These are phyloP conservation scores for Wickerhamiella nectarea DNA, from an alignment of 805 yeast species.

Conservation along the genomic window DNA sequence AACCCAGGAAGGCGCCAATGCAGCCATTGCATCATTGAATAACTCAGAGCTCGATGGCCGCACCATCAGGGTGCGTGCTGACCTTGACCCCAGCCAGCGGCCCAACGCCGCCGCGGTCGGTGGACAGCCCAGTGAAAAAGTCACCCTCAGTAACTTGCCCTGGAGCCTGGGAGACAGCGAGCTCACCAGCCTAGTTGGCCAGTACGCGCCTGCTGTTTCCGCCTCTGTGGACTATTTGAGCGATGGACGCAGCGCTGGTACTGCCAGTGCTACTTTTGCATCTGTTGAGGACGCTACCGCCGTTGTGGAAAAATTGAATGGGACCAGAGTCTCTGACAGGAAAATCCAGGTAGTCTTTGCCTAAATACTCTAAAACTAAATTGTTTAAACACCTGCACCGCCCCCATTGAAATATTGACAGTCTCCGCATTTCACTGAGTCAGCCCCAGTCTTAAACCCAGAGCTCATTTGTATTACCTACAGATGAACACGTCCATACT, in stretches of 20 bases:
- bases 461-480: too few relatives aligned
- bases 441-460: neutral
- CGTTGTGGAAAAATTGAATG: constrained; percentile 58
- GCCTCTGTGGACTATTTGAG: constrained; percentile 62
- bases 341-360: neutral
- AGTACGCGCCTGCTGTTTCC: constrained; percentile 57
- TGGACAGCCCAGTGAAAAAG: constrained; percentile 37
- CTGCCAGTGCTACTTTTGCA: constrained; percentile 73
- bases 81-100: constrained; percentile 30
- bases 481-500: constrained; percentile 8
- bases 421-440: too few relatives aligned
- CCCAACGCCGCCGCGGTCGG: constrained; percentile 27
- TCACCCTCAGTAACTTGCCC: constrained; percentile 71
- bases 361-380: neutral
- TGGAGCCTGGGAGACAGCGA: constrained; percentile 80
- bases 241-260: constrained; percentile 60
- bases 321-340: neutral
- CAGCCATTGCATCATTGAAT: constrained; percentile 56
- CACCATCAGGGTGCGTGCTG: constrained; percentile 64
- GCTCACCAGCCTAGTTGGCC: constrained; percentile 70
- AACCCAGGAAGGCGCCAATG: constrained; percentile 50
- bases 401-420: too few relatives aligned
- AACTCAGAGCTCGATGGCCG: constrained; percentile 68
- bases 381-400: too few relatives aligned
- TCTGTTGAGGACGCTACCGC: constrained; percentile 51